Percentiles rank a stretch among this genome's conserved stretches.
Conservation (phyloP, 495 filamentous ascomycete genomes). For the Podospora appendiculata region DNA sequence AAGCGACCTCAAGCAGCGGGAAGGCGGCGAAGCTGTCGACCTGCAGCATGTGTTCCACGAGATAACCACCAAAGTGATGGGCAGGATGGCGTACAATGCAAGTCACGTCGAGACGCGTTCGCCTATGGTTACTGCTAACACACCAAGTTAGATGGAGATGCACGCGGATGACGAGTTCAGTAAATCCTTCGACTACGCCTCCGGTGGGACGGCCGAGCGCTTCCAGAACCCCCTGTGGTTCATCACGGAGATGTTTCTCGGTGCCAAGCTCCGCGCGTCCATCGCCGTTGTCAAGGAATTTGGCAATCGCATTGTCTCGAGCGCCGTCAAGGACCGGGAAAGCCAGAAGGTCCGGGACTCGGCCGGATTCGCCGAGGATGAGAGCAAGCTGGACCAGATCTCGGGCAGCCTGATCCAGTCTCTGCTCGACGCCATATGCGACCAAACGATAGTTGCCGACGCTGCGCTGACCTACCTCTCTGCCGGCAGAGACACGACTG, state of each 20-base stretch:
- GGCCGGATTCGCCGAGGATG: not conserved
- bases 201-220: conserved; percentile 47
- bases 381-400: conserved; percentile 31
- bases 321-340: conserved; percentile 28
- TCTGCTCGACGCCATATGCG: conserved; percentile 43
- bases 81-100: conserved; percentile 52
- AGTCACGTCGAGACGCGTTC: not conserved
- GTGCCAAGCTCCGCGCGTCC: conserved; percentile 35
- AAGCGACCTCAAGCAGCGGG: conserved; percentile 18
- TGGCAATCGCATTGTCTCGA: conserved; percentile 43
- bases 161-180: conserved; percentile 50
- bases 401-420: conserved; percentile 49
- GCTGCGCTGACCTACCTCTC: conserved; percentile 55
- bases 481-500: conserved; percentile 53
- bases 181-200: conserved; percentile 49
- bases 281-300: conserved; percentile 41
- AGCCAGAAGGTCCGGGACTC: conserved; percentile 1
- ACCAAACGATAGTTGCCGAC: conserved; percentile 45
- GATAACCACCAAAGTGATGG: conserved; percentile 53
- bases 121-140: conserved; percentile 5
- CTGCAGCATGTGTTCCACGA: conserved; percentile 50
- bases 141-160: conserved; percentile 45
- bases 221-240: conserved; percentile 56
- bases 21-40: conserved; percentile 30
- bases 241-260: conserved; percentile 44